Evolutionary conservation across 139 green algal genomes (phyloP).

Genomic region (Astrephomene gubernaculifera): DNA sequence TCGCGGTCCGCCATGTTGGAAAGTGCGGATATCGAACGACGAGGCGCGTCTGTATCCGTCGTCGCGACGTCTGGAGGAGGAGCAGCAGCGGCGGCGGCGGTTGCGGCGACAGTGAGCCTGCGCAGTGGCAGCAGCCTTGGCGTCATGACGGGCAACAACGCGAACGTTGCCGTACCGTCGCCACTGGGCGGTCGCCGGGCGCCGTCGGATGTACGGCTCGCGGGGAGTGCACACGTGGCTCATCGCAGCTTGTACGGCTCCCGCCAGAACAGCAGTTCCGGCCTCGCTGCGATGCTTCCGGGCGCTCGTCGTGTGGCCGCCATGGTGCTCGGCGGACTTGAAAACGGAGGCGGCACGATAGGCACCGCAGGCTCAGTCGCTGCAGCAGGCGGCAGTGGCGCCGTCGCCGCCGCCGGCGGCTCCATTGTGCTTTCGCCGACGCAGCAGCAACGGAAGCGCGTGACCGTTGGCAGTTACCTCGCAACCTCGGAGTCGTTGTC

Average conservation of each 20-base stretch:
- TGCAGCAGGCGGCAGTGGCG: neutral
- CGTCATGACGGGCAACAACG: too few species aligned
- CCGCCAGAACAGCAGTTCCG: neutral
- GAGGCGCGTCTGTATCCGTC: too few species aligned
- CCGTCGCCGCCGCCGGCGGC: too few species aligned
- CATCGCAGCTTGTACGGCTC: conserved; percentile 9
- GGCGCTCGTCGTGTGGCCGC: neutral
- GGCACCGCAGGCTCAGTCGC: neutral
- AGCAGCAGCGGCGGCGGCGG: neutral
- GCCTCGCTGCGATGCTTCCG: neutral
- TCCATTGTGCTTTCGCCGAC: too few species aligned
- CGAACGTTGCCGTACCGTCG: too few species aligned
- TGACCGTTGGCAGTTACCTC: too few species aligned
- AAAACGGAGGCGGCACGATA: neutral
- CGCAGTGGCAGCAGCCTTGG: neutral
- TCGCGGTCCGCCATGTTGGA: too few species aligned
- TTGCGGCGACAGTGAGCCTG: neutral
- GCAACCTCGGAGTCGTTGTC: too few species aligned
- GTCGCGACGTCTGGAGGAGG: too few species aligned
- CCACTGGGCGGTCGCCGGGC: too few species aligned
- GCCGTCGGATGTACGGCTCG: neutral
- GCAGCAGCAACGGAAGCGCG: too few species aligned
- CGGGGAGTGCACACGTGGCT: neutral
- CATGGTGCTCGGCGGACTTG: neutral
- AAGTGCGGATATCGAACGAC: too few species aligned